phyloP scores from a whole-genome alignment of 768 basidiomycete species.

The Mycena vulgaris region DNA sequence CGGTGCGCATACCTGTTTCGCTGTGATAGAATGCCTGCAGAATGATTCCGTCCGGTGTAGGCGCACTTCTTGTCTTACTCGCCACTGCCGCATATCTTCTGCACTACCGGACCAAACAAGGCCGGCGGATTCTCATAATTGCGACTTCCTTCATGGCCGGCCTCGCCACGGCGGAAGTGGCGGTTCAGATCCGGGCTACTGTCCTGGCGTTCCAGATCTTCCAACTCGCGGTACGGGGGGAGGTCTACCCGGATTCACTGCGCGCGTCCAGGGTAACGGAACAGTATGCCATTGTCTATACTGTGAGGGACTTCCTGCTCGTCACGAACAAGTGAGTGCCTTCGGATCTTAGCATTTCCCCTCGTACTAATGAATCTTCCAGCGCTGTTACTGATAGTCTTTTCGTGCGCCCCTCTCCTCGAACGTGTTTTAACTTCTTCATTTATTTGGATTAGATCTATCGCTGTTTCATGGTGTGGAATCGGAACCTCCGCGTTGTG shows the following conservation, averaged over 20 bases:
- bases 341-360: no score
- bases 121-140: background rate
- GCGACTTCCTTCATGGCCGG: conserved; percentile 9
- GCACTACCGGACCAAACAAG: background rate
- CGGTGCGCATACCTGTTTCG: conserved; percentile 2
- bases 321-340: conserved; percentile 21
- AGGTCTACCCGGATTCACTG: background rate
- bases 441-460: conserved; percentile 1
- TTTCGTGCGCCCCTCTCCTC: background rate
- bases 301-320: conserved; percentile 1
- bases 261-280: background rate
- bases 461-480: conserved; percentile 13
- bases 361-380: background rate
- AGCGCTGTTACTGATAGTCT: conserved; percentile 20
- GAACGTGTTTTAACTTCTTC: background rate
- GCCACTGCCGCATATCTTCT: background rate
- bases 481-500: background rate
- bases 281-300: background rate
- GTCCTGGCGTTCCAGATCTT: background rate
- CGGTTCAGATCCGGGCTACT: background rate
- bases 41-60: background rate
- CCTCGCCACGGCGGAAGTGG: conserved; percentile 8
- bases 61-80: conserved; percentile 3
- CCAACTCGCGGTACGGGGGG: background rate
- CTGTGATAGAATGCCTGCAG: no score